Evolutionary conservation across 2,329 filamentous ascomycete species (phyloP).

Genomic region (Nakataea oryzae): DNA sequence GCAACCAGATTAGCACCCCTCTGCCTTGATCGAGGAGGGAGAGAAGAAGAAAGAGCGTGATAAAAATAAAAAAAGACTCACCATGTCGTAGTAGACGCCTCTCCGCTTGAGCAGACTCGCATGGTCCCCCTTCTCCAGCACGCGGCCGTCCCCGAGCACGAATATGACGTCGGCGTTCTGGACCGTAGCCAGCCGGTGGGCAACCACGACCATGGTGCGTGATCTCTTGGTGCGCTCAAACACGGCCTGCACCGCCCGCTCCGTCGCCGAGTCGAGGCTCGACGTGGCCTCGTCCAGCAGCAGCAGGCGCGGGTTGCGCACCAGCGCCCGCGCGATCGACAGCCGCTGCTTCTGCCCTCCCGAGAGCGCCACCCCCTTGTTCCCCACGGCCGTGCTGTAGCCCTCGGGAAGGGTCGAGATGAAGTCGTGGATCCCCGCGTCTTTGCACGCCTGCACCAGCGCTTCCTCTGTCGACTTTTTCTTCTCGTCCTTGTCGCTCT

Average conservation of each 20-base stretch:
- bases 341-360: slow-evolving; percentile 12
- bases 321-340: slow-evolving; percentile 9
- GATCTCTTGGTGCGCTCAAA: slow-evolving; percentile 23
- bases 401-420: slow-evolving; percentile 16
- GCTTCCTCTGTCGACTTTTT: background rate
- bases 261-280: slow-evolving; percentile 10
- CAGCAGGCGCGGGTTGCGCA: slow-evolving; percentile 7
- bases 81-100: slow-evolving; percentile 42
- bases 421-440: slow-evolving; percentile 19
- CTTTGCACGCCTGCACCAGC: slow-evolving; percentile 15
- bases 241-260: slow-evolving; percentile 10
- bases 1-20: background rate
- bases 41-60: background rate
- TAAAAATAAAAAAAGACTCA: slow-evolving; percentile 12
- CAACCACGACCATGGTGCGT: slow-evolving; percentile 57
- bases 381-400: slow-evolving; percentile 9
- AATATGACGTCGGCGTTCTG: slow-evolving; percentile 61
- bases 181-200: slow-evolving; percentile 55
- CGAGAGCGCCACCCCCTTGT: slow-evolving; percentile 8
- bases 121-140: slow-evolving; percentile 54
- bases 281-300: slow-evolving; percentile 11
- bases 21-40: too few species aligned
- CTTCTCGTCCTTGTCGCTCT: background rate
- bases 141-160: slow-evolving; percentile 52
- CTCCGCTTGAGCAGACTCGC: slow-evolving; percentile 32